These are phyloP conservation scores for Aspergillus udagawae DNA, from an alignment of 2,329 filamentous ascomycete genomes.

Conservation along the genomic window DNA sequence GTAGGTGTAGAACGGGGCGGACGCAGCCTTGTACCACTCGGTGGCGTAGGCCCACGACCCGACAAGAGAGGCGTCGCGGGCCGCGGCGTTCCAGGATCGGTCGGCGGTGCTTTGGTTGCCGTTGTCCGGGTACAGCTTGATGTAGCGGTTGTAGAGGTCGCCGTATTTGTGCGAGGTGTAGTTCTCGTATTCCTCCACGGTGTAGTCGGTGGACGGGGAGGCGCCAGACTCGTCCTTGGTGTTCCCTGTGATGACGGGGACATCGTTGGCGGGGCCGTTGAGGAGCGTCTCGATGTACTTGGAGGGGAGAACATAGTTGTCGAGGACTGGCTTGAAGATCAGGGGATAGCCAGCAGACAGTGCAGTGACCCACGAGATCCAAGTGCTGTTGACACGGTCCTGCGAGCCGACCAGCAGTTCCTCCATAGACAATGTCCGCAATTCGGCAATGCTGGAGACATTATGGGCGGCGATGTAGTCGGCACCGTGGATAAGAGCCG, in stretches of 20 bases:
- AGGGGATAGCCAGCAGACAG: conserved; percentile 24
- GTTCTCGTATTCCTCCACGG: conserved; percentile 22
- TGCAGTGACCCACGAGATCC: conserved; percentile 27
- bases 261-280: conserved; percentile 29
- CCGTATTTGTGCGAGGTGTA: conserved; percentile 32
- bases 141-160: conserved; percentile 20
- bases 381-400: conserved; percentile 21
- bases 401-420: conserved; percentile 21
- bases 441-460: conserved; percentile 18
- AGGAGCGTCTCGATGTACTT: conserved; percentile 22
- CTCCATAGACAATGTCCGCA: conserved; percentile 22
- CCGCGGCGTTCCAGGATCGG: conserved; percentile 23
- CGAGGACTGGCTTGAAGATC: conserved; percentile 27
- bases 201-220: conserved; percentile 17
- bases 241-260: conserved; percentile 36
- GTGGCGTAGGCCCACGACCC: conserved; percentile 27
- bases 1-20: conserved; percentile 32
- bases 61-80: conserved; percentile 21
- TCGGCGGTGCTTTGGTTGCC: conserved; percentile 16
- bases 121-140: conserved; percentile 25
- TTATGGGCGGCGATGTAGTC: conserved; percentile 25
- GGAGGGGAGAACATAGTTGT: conserved; percentile 22
- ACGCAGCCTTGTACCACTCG: conserved; percentile 24
- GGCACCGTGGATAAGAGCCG: conserved; percentile 20
- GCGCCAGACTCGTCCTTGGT: conserved; percentile 32